phyloP scores from a whole-genome alignment of 2,329 filamentous ascomycete genomes.

The Graphiopsis chlorocephala region DNA sequence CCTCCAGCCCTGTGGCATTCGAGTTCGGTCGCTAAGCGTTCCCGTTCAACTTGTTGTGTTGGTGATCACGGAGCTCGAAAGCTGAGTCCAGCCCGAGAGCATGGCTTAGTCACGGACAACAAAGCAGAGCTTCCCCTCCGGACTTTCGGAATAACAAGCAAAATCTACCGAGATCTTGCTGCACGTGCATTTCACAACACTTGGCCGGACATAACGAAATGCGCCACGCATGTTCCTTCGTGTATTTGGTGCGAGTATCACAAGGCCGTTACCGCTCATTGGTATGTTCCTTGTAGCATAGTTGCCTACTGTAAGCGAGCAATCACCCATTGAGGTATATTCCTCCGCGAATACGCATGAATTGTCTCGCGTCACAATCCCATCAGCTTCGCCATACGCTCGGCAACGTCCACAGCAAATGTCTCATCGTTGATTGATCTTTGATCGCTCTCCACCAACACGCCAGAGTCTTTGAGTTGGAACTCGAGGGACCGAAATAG shows the following conservation, averaged over 20 bases:
- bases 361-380: conserved; percentile 3
- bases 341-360: not conserved
- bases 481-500: conserved; percentile 49
- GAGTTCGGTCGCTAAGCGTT: not conserved
- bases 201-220: not conserved
- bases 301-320: not conserved
- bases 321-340: not conserved
- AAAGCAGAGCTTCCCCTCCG: conserved; percentile 1
- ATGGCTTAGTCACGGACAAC: not conserved
- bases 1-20: not conserved
- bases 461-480: conserved; percentile 49
- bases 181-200: not conserved
- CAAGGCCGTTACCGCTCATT: not conserved
- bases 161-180: not conserved
- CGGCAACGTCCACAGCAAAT: conserved; percentile 51
- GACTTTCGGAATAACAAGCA: not conserved
- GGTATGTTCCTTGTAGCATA: not conserved
- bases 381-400: conserved; percentile 31
- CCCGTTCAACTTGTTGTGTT: not conserved
- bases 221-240: not conserved
- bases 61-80: not conserved
- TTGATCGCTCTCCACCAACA: conserved; percentile 52
- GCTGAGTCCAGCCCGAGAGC: not conserved
- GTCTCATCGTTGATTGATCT: conserved; percentile 54
- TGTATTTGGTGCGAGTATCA: not conserved